phyloP scores from a whole-genome alignment of 2,329 filamentous ascomycete genomes.

The Pseudogymnoascus sp. region DNA sequence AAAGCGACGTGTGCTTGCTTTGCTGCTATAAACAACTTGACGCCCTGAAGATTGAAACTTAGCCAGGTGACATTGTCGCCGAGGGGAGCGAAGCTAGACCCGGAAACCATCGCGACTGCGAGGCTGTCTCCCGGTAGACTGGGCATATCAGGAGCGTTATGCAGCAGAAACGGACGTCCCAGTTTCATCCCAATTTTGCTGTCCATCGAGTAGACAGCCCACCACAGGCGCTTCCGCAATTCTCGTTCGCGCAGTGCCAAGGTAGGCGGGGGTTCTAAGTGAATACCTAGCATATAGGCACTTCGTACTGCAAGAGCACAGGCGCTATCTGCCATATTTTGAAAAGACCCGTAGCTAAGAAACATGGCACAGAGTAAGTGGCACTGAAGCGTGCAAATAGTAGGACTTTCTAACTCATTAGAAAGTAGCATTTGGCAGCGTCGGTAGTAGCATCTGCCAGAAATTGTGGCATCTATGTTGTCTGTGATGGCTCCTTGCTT shows the following conservation, averaged over 20 bases:
- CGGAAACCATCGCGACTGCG: conserved; percentile 22
- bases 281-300: conserved; percentile 35
- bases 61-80: conserved; percentile 29
- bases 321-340: conserved; percentile 33
- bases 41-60: conserved; percentile 25
- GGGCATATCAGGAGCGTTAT: conserved; percentile 25
- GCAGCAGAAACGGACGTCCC: conserved; percentile 30
- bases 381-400: conserved; percentile 35
- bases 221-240: conserved; percentile 40
- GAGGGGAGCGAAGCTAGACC: conserved; percentile 25
- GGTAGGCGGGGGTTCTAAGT: conserved; percentile 31
- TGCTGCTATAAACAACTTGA: conserved; percentile 27
- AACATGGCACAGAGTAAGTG: conserved; percentile 34
- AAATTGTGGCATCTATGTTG: conserved; percentile 27
- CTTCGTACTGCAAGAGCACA: conserved; percentile 31
- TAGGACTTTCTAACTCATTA: conserved; percentile 32
- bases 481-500: too few relatives aligned
- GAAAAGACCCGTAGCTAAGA: conserved; percentile 33
- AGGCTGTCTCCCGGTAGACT: conserved; percentile 29
- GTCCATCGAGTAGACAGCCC: conserved; percentile 38
- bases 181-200: conserved; percentile 32
- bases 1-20: conserved; percentile 28
- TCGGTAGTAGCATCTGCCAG: conserved; percentile 34
- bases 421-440: conserved; percentile 33
- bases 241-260: conserved; percentile 30